Base-by-base conservation (phyloP, 495 filamentous ascomycete species). In the Geopyxis carbonaria region DNA sequence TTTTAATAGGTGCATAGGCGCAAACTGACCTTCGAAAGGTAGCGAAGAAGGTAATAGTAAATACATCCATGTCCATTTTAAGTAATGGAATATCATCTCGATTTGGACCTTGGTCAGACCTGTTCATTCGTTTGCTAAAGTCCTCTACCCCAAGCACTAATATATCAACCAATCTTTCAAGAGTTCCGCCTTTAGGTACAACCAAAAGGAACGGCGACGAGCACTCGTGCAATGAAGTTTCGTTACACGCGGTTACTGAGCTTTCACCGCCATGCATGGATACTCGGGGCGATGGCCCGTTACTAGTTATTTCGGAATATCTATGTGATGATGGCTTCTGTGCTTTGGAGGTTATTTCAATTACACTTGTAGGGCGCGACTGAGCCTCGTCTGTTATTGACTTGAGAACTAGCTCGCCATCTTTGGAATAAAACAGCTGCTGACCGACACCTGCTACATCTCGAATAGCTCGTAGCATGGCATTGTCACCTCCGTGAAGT, bases 21-120 rank as follows among this genome's bases (percentile, higher is more conserved):
- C 45, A n/a, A n/a, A n/a, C n/a, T n/a, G n/a, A 58, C 55, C 55
- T 58, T 37, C 55, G 44, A 31, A 57, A 58, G 1, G 55, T 58
- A 35, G 55, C 54, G 43, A 58, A 58, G 28, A 58, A 58, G 24
- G 55, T 58, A 15, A 54, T 53, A 27, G 50, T 57, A 31, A 57
- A 58, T 25, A 58, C 51, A 46, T 57, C 53, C 55, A 57, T 57
- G 34, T 58, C 50, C 55, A 58, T 58, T 11, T 41, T 42, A 6
- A 58, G 47, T 22, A 45, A 29, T 19, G 52, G 45, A 13, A 49
- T 25, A 11, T 37, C 40, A 34, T 57, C 48, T 30, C 36, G 28
- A 5, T 22, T 21, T 22, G 35, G 34, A 23, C 40, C 34, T 8
- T 40, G 24, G 18, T 49, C 55, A 14, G 45, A 47, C 21, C 44